Evolutionary conservation across 495 filamentous ascomycete genomes (phyloP), one percentile per base, ranked within the genome.

Genomic region (Neurospora tetraspora): DNA sequence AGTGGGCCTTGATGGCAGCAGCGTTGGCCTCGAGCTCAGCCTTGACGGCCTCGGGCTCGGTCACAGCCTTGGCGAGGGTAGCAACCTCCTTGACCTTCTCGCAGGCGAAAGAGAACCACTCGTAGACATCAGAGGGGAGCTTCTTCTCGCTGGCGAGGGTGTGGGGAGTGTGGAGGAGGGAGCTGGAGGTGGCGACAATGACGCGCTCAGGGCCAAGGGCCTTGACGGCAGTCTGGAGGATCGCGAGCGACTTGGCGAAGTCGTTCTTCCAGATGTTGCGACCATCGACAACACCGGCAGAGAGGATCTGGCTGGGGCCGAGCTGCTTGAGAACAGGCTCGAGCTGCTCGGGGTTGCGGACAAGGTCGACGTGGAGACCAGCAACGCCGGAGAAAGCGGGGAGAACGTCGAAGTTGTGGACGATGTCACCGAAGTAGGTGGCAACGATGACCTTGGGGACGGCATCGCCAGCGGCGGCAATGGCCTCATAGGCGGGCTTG

Each of bases 251-350:
- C 78, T 88, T 88, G 88, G 94, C 89, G 83, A 97, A 91, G 89
- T 97, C 93, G 84, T 93, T 97, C 93, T 99, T 98, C 96, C 96
- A 99, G 89, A 99, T 99, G 89, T 99, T 99, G 80, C 96, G 93
- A 77, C 96, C 96, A 79, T 98, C 94, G 75, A 99, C 96, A 76
- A 99, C 91, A 91, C 96, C 96, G 77, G 89, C 89, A 71, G 96
- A 98, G 73, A 99, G 91, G 72, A 90, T 83, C 85, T 97, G 96
- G 78, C 92, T 91, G 74, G 92, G 86, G 77, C 94, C 93, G 69
- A 99, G 92, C 86, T 99, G 79, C 75, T 94, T 91, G 76, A 93
- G 85, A 76, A 94, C 93, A 47, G 98, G 91, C 86, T 99, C 93
- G 61, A 99, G 92, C 87, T 99, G 96, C 86, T 98, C 94, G 65